Percentiles rank a stretch among this genome's conserved stretches.
phyloP scores from a whole-genome alignment of 1,284 basidiomycete species.

The Kwoniella shivajii region DNA sequence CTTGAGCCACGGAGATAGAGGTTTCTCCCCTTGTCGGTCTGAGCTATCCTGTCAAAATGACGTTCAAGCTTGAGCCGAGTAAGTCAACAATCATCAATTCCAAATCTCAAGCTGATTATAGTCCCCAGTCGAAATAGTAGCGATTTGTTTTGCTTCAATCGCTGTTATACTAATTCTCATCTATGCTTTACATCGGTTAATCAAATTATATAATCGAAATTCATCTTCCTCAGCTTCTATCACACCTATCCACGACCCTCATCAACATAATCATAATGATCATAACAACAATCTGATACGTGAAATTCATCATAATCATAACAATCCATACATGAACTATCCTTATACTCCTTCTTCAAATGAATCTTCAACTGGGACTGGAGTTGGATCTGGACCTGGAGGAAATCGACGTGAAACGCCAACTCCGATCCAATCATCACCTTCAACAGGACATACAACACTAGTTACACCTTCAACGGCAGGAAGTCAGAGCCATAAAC shows the following conservation, averaged over 20 bases:
- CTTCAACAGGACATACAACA: slow-evolving; percentile 17
- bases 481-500: not conserved
- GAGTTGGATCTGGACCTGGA: not conserved
- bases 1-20: no score
- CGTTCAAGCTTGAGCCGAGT: slow-evolving; percentile 17
- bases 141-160: slow-evolving; percentile 26
- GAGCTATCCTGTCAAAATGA: slow-evolving; percentile 11
- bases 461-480: slow-evolving; percentile 17
- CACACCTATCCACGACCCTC: not conserved
- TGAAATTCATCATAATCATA: no score
- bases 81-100: not conserved
- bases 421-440: not conserved
- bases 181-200: slow-evolving; percentile 5
- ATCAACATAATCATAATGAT: not conserved
- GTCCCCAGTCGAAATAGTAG: slow-evolving; percentile 32
- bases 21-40: not conserved
- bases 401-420: not conserved
- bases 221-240: not conserved
- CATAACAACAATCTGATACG: no score
- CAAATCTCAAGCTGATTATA: not conserved
- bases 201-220: slow-evolving; percentile 1
- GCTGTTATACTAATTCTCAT: slow-evolving; percentile 30
- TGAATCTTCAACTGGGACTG: not conserved
- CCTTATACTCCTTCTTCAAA: not conserved
- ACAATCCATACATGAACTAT: slow-evolving; percentile 5